These are phyloP conservation scores for Niebla homalea DNA, from an alignment of 495 filamentous ascomycete species.

Conservation along the genomic window DNA sequence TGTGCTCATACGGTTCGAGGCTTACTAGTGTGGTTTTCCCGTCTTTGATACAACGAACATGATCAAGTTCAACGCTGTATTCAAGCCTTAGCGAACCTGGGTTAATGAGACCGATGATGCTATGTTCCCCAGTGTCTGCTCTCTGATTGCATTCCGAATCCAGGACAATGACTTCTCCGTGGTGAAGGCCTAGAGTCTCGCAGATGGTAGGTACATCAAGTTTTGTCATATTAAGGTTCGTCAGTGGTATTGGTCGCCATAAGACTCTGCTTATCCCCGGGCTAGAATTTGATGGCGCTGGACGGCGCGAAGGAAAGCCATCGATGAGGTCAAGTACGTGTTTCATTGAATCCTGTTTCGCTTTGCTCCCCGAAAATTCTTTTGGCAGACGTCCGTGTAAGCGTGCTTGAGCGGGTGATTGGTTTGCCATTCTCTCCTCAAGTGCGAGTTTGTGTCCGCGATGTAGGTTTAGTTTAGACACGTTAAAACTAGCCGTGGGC, in stretches of 20 bases:
- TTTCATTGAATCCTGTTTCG: too few species aligned
- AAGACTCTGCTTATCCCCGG: background rate
- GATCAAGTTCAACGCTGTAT: slow-evolving; percentile 33
- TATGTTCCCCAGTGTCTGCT: slow-evolving; percentile 45
- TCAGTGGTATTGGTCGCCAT: slow-evolving; percentile 2
- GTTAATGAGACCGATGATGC: slow-evolving; percentile 51
- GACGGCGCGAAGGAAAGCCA: too few species aligned
- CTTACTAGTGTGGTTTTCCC: background rate
- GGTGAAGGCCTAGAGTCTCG: slow-evolving; percentile 29
- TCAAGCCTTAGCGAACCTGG: slow-evolving; percentile 38
- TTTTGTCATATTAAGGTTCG: slow-evolving; percentile 10
- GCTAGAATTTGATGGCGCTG: background rate
- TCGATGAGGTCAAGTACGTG: too few species aligned
- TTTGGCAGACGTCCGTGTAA: too few species aligned
- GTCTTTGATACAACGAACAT: slow-evolving; percentile 20
- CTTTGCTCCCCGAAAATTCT: too few species aligned
- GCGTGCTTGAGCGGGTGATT: too few species aligned
- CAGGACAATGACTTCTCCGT: slow-evolving; percentile 35
- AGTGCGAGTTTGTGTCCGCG: too few species aligned
- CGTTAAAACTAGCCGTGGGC: too few species aligned
- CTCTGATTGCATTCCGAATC: slow-evolving; percentile 32
- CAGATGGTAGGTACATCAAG: slow-evolving; percentile 31
- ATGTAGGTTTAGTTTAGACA: too few species aligned
- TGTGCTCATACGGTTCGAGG: slow-evolving; percentile 22
- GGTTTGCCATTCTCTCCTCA: too few species aligned